Percentiles rank a stretch among this genome's conserved stretches.
These are phyloP conservation scores for Yueomyces sp. DNA, from an alignment of 1,139 yeast species.

Conservation along the genomic window DNA sequence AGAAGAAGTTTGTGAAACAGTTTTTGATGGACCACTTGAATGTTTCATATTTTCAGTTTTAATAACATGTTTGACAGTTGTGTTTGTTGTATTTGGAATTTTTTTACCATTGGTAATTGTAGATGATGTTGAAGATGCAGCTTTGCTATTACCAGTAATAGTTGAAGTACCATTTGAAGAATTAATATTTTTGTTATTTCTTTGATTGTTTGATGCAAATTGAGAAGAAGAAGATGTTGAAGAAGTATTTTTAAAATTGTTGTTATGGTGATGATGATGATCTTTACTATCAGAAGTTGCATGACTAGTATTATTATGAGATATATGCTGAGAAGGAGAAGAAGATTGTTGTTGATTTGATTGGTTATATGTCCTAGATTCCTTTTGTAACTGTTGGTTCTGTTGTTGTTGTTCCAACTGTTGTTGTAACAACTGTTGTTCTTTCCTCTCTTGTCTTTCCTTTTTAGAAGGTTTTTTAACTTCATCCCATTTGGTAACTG, in stretches of 20 bases:
- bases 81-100: conserved; percentile 17
- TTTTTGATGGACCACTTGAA: conserved; percentile 4
- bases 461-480: conserved; percentile 42
- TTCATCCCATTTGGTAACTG: conserved; percentile 49
- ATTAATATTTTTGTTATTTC: neutral
- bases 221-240: conserved; percentile 10
- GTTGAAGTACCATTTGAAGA: neutral
- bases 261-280: conserved; percentile 52
- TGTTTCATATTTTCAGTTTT: conserved; percentile 16
- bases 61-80: conserved; percentile 22
- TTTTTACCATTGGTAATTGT: conserved; percentile 6
- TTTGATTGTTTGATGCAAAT: neutral
- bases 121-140: neutral
- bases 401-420: conserved; percentile 7
- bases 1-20: neutral
- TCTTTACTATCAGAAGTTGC: conserved; percentile 30
- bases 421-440: conserved; percentile 14
- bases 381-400: conserved; percentile 6
- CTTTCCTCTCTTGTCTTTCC: conserved; percentile 27
- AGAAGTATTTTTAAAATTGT: conserved; percentile 52
- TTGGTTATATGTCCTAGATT: conserved; percentile 1
- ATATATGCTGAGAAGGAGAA: conserved; percentile 11
- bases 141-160: neutral
- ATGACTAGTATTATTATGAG: conserved; percentile 33
- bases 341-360: conserved; percentile 2